phyloP scores from a whole-genome alignment of 768 basidiomycete genomes.

The Xerocomellus amylosporus region DNA sequence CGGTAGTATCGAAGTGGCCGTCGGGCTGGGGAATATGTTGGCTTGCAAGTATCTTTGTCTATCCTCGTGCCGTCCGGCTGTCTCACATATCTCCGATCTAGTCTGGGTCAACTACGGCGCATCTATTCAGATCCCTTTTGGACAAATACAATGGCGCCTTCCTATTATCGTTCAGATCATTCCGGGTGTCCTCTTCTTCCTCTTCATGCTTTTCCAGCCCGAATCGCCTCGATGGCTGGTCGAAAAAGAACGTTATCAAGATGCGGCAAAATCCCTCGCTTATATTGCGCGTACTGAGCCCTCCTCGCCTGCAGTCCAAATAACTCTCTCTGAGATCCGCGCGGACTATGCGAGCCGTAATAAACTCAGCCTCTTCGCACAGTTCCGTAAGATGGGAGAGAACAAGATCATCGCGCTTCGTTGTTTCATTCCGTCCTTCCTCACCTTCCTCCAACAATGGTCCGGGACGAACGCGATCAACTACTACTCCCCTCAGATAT shows the following conservation, averaged over 20 bases:
- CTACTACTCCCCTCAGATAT: slow-evolving; percentile 40
- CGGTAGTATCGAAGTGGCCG: slow-evolving; percentile 31
- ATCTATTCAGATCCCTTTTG: slow-evolving; percentile 23
- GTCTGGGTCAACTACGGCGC: slow-evolving; percentile 39
- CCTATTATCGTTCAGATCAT: slow-evolving; percentile 39
- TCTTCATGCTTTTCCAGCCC: slow-evolving; percentile 38
- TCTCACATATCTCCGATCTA: slow-evolving; percentile 9
- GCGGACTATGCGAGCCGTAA: slow-evolving; percentile 35
- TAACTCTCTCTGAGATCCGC: slow-evolving; percentile 36
- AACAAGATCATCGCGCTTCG: slow-evolving; percentile 27
- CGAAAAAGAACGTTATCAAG: slow-evolving; percentile 33
- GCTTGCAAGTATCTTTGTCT: slow-evolving; percentile 26
- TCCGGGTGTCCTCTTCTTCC: slow-evolving; percentile 37
- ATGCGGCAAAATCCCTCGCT: slow-evolving; percentile 33
- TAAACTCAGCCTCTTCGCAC: slow-evolving; percentile 22
- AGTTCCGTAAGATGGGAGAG: slow-evolving; percentile 36
- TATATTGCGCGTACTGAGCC: slow-evolving; percentile 26
- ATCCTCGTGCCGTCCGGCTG: background rate
- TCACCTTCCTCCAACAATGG: slow-evolving; percentile 40
- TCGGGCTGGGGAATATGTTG: slow-evolving; percentile 36
- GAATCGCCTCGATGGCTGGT: slow-evolving; percentile 45
- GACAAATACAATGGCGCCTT: slow-evolving; percentile 37
- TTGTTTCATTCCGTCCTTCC: slow-evolving; percentile 32
- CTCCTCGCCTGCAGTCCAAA: slow-evolving; percentile 27
- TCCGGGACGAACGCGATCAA: slow-evolving; percentile 43